phyloP scores from a whole-genome alignment of 176 grass and related monocot species.

The Sorghum bicolor region DNA sequence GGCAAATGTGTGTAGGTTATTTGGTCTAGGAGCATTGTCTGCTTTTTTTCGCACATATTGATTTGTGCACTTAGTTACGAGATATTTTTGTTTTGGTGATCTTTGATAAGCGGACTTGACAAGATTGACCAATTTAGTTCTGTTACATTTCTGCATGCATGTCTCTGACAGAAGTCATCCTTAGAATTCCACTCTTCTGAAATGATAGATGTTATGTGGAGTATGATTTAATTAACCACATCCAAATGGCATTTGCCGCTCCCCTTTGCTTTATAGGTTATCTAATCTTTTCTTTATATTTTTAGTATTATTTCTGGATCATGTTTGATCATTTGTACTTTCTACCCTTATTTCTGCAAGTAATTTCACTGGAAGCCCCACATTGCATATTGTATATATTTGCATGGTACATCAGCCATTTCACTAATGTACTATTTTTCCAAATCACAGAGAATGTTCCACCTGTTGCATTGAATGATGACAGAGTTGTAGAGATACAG shows the following conservation, averaged over 20 bases:
- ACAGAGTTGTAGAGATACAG: conserved; percentile 98
- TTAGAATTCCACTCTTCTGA: neutral
- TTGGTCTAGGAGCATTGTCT: neutral
- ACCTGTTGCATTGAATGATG: conserved; percentile 85
- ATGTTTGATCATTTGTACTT: conserved; percentile 1
- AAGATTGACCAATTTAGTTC: neutral
- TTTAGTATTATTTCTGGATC: conserved; percentile 1
- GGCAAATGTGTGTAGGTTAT: neutral
- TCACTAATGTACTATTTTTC: conserved; percentile 25
- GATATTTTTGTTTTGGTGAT: neutral
- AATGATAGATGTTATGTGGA: neutral
- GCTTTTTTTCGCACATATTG: neutral
- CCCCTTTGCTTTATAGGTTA: neutral
- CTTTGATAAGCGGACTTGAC: neutral
- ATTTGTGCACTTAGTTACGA: neutral
- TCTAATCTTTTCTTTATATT: neutral
- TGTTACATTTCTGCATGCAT: too few species aligned
- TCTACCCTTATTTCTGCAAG: neutral
- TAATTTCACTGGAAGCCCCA: neutral
- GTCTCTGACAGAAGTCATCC: neutral
- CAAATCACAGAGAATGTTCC: conserved; percentile 80
- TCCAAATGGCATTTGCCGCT: neutral
- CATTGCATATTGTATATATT: neutral
- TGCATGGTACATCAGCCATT: neutral
- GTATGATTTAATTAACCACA: neutral